Percentiles rank a stretch among this genome's conserved stretches.
These are phyloP conservation scores for Chionographis japonica DNA, from an alignment of 106 monocot genomes.

Conservation along the genomic window DNA sequence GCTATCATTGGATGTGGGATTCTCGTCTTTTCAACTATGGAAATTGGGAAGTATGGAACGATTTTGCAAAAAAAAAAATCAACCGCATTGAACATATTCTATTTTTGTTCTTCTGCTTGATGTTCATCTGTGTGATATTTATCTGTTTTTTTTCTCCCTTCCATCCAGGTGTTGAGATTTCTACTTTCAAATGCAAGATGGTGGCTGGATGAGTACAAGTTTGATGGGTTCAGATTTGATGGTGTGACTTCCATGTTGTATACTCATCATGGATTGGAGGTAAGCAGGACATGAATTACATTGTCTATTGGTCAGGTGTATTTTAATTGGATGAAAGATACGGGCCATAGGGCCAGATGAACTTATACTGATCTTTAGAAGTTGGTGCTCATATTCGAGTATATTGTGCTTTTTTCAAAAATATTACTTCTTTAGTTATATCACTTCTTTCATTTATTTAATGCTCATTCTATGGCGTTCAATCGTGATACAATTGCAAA, in stretches of 20 bases:
- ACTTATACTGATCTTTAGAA: not conserved
- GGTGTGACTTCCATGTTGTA: conserved; percentile 99
- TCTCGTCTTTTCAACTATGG: conserved; percentile 97
- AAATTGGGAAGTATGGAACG: conserved; percentile 77
- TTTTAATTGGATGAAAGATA: not conserved
- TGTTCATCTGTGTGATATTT: not conserved
- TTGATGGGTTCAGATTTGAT: conserved; percentile 99
- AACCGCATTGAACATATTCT: not conserved
- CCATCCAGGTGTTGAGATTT: conserved; percentile 72
- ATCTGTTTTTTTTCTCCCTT: not conserved
- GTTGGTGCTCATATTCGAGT: not conserved
- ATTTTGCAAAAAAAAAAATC: not conserved
- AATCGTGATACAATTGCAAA: no score
- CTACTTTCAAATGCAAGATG: conserved; percentile 99
- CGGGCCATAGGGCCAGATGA: not conserved
- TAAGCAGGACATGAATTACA: conserved; percentile 10
- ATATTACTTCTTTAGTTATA: not conserved
- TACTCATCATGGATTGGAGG: conserved; percentile 92
- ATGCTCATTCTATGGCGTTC: no score
- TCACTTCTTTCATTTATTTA: not conserved
- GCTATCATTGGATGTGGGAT: conserved; percentile 99
- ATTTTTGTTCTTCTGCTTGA: not conserved
- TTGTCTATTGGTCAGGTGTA: not conserved
- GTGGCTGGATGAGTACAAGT: conserved; percentile 99
- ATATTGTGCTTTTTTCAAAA: not conserved